Percentiles rank a stretch among this genome's conserved stretches.
phyloP scores from a whole-genome alignment of 2,329 filamentous ascomycete genomes.

The Claviceps maximensis region DNA sequence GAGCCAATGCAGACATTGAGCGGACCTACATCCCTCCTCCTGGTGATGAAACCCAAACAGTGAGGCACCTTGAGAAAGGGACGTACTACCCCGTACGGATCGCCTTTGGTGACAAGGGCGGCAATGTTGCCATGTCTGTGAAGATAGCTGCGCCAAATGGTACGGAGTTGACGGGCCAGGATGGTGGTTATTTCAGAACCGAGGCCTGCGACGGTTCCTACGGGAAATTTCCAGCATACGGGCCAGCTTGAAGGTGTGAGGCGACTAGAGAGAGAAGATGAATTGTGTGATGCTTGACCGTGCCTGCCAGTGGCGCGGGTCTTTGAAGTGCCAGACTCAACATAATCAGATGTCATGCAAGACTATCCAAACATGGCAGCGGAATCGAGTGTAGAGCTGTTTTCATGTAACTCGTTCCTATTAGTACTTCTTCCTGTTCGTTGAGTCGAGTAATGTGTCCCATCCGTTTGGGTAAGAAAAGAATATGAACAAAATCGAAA shows the following conservation, averaged over 20 bases:
- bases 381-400: not conserved
- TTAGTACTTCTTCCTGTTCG: not conserved
- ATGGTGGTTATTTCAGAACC: conserved; percentile 7
- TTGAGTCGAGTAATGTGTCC: not conserved
- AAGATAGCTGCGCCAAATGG: conserved; percentile 7
- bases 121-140: conserved; percentile 7
- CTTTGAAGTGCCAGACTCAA: not conserved
- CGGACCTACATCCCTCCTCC: conserved; percentile 8
- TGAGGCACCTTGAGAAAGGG: conserved; percentile 6
- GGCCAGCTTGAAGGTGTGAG: not conserved
- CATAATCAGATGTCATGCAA: not conserved
- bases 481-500: not conserved
- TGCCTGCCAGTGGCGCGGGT: not conserved
- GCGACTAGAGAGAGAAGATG: not conserved
- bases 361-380: not conserved
- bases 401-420: not conserved
- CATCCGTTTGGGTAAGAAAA: not conserved
- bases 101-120: conserved; percentile 7
- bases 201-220: conserved; percentile 8
- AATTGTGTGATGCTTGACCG: not conserved
- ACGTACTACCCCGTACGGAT: conserved; percentile 7
- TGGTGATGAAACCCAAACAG: conserved; percentile 6
- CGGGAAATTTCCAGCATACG: conserved; percentile 7
- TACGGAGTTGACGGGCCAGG: conserved; percentile 6
- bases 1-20: conserved; percentile 8